phyloP scores from a whole-genome alignment of 2,329 filamentous ascomycete genomes.

The Aspergillus fijiensis region DNA sequence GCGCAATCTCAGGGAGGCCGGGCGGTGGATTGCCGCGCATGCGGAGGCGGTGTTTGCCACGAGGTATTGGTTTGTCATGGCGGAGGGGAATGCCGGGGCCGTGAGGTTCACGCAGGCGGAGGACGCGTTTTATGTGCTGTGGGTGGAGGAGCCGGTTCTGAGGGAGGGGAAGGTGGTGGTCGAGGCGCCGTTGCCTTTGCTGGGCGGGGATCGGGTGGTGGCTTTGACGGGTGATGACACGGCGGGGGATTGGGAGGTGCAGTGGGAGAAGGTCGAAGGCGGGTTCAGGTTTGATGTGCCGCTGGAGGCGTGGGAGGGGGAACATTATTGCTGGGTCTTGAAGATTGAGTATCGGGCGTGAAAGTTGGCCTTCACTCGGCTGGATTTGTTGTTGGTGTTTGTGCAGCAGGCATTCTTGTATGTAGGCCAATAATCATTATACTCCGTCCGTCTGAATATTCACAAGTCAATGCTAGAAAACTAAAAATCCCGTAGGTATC shows the following conservation, averaged over 20 bases:
- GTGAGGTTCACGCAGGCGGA: constrained; percentile 54
- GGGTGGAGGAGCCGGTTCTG: constrained; percentile 44
- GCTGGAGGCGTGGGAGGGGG: neutral
- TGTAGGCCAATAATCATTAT: too few relatives aligned
- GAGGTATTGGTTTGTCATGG: constrained; percentile 54
- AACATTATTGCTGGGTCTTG: neutral
- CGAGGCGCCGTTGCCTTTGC: constrained; percentile 46
- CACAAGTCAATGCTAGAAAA: neutral
- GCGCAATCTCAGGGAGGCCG: constrained; percentile 51
- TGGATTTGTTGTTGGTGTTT: too few relatives aligned
- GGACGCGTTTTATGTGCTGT: constrained; percentile 55
- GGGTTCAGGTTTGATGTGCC: neutral
- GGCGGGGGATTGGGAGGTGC: neutral
- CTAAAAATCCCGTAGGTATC: neutral
- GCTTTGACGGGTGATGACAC: constrained; percentile 38
- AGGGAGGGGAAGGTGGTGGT: constrained; percentile 39
- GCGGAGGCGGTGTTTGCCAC: constrained; percentile 59
- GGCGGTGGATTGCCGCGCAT: constrained; percentile 55
- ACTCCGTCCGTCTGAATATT: neutral
- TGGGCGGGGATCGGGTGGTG: constrained; percentile 49
- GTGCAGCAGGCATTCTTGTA: too few relatives aligned
- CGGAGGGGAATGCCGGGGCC: constrained; percentile 40
- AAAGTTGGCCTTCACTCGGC: neutral
- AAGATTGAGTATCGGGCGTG: neutral
- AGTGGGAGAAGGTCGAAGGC: neutral